Evolutionary conservation across 768 basidiomycete genomes (phyloP), one percentile per base, ranked within the genome.

Genomic region (Amanita polypyramis): DNA sequence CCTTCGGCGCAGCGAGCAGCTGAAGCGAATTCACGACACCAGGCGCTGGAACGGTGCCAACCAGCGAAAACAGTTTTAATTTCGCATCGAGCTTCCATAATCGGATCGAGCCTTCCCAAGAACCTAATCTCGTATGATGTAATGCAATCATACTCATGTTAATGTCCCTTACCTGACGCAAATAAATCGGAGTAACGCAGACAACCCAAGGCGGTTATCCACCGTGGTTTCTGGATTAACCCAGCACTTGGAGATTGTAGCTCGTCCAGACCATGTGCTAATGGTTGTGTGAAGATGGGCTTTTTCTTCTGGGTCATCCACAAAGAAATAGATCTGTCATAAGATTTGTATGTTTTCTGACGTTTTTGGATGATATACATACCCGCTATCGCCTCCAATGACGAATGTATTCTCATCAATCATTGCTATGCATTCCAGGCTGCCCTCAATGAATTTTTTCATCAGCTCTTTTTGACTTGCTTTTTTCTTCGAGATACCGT

Each of bases 341-440:
- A 19, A 38, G 17, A 49, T 15, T 35, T 48, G 41, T 25, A 34
- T n/a, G 41, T 27, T 30, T 30, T 30, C 30, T 33, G 15, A 34
- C 12, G 33, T 6, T 27, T 48, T 47, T 19, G 36, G 25, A 48
- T 37, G 32, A 23, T 17, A 46, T 20, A 76, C 85, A 51, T 62
- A 93, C 93, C 95, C 96, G 58, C 88, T 94, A 62, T 99, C 94
- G 3, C 96, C 96, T 1, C 95, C 95, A 53, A 82, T 94, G 32
- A 98, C 65, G 61, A 98, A 94, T 5, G 83, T 89, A 29, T 77
- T 77, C 66, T 98, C 95, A 62, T 99, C 96, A 46, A 99, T 73
- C 93, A 98, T 93, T 11, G 87, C 82, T 12, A 95, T 84, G 54
- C 82, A 85, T 48, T 98, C 94, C 43, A 97, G 70, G 56, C 88